Base-by-base conservation (phyloP, 1,284 basidiomycete species). In the Tilletiopsis washingtonensis region DNA sequence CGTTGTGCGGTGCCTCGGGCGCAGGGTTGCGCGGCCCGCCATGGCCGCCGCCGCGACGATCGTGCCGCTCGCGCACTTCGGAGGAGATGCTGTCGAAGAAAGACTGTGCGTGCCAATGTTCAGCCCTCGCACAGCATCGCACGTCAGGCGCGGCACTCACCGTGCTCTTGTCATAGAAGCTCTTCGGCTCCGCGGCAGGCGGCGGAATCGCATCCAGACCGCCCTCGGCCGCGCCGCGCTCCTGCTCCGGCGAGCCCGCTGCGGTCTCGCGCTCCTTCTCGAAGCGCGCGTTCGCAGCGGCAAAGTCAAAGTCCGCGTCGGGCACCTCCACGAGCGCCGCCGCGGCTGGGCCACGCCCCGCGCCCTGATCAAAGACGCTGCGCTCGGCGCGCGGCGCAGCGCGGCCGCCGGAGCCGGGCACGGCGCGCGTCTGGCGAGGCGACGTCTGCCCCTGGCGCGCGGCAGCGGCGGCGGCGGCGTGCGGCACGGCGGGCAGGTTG, bases 11-110 rank as follows among this genome's bases (percentile, higher is more conserved):
- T 43, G 27, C 24, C 21, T 34, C 45, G 44, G 17, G 23, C 9
- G 21, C 29, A n/a, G n/a, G n/a, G n/a, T n/a, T n/a, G n/a, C n/a
- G n/a, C n/a, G n/a, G n/a, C 21, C 47, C 34, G 5, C 43, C 47
- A 4, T 29, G 46, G 23, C 57, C 54, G 46, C 53, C 49, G n/a
- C 52, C 53, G 14, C 43, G 23, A 3, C 61, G 47, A 21, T 68
- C 65, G 40, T 69, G 56, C 12, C 69, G 53, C 39, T 73, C 70
- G 52, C 62, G 64, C 38, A 73, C 53, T 38, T 73, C 70, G 25
- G 49, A 55, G 36, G 59, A 63, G 38, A 73, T 71, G 39, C 68
- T 67, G 50, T 73, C 70, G 45, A 73, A 73, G 58, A 73, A 73
- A 17, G 12, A 12, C n/a, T n/a, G n/a, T n/a, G n/a, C n/a, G n/a